Evolutionary conservation across 225 moss, liverwort and hornwort species (phyloP), one percentile per base, ranked within the genome.

Genomic region (Bryum argenteum): DNA sequence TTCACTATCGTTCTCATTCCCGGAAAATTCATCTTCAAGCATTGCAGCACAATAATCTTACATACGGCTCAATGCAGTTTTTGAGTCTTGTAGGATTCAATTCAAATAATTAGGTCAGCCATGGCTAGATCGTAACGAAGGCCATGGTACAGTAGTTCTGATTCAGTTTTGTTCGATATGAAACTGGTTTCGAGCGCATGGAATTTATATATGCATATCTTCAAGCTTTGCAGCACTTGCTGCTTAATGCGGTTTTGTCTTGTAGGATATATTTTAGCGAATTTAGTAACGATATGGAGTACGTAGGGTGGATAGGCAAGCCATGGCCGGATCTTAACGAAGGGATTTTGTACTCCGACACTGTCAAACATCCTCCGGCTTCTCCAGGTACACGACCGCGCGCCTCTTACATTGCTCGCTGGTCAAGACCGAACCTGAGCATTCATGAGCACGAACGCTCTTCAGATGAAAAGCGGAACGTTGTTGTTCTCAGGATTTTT

Each of bases 281-380:
- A 17, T 48, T 48, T 16, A 53, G 75, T 75, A 66, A 62, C 53
- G 63, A n/a, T 43, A 87, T 84, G 90, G 82, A 75, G 45, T 60
- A 60, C 50, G 33, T 54, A 22, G 75, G 18, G 40, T 80, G 78
- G 66, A 85, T 97, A 64, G 96, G 97, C 45, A 79, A 80, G 59
- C 83, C 89, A 52, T 97, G 97, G 93, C 91, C 91, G 18, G 90
- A 90, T 60, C 74, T 80, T 37, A 97, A 97, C 40, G 85, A 90
- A 57, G 96, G 96, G n/a, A 71, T 97, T 33, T 22, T 75, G 33
- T 94, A 97, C 72, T 61, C 65, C 10, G 89, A 97, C 22, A 78
- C 43, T 43, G 72, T 94, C 67, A 79, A 80, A 55, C 69, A 22
- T 50, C 15, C 71, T 47, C 42, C 67, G 11, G 54, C 69, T 37